Percentiles rank a stretch among this genome's conserved stretches.
Conservation (phyloP, 805 yeast genomes). For the Hanseniaspora mollemarum region DNA sequence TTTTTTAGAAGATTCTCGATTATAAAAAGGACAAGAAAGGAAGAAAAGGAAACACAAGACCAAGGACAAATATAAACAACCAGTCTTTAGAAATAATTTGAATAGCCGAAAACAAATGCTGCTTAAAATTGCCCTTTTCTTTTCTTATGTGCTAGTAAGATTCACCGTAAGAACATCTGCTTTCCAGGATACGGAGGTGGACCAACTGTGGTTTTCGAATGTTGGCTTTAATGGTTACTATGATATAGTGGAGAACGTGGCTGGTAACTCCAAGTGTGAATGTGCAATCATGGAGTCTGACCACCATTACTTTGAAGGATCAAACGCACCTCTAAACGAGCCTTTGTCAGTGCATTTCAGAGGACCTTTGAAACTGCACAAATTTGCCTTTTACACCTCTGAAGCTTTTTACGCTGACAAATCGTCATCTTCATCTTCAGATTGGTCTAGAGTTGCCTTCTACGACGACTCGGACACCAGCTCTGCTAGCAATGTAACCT, state of each 20-base stretch:
- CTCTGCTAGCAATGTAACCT: conserved; percentile 53
- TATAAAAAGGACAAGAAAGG: too few species aligned
- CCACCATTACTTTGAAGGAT: conserved; percentile 34
- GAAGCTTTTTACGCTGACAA: conserved; percentile 26
- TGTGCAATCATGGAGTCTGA: conserved; percentile 25
- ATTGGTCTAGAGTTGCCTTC: conserved; percentile 51
- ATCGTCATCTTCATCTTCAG: conserved; percentile 24
- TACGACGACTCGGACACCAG: conserved; percentile 39
- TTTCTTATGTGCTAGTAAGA: neutral
- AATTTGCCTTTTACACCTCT: conserved; percentile 52
- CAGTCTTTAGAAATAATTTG: too few species aligned
- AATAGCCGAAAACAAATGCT: too few species aligned
- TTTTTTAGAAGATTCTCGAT: too few species aligned
- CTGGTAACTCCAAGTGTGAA: conserved; percentile 22
- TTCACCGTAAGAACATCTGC: neutral
- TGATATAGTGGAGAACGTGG: conserved; percentile 25
- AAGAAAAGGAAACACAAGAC: too few species aligned
- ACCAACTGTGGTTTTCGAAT: conserved; percentile 24
- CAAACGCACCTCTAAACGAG: conserved; percentile 53
- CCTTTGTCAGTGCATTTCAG: conserved; percentile 67
- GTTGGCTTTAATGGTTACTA: conserved; percentile 29
- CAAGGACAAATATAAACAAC: too few species aligned
- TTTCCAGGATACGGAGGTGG: conserved; percentile 18
- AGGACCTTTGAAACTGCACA: conserved; percentile 53
- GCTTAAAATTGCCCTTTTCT: conserved; percentile 1